These are phyloP conservation scores for Sicyos edulis DNA, from an alignment of 306 rosid species.

Conservation along the genomic window DNA sequence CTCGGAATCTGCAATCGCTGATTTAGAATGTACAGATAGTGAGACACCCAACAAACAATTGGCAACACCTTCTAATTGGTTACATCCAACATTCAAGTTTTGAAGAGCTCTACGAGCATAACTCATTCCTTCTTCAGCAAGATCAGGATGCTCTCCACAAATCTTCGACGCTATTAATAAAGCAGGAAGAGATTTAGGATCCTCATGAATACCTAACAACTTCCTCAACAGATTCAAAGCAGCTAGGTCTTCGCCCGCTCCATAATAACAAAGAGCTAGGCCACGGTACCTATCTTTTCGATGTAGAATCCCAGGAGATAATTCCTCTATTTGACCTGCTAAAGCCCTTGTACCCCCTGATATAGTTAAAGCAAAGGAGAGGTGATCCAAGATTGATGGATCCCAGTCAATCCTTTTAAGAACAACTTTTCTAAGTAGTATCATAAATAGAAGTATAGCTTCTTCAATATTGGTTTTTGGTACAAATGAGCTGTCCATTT, in stretches of 20 bases:
- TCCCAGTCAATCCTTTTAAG: constrained; percentile 75
- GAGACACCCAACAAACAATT: constrained; percentile 71
- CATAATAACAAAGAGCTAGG: constrained; percentile 76
- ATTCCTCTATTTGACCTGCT: constrained; percentile 70
- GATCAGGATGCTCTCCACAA: constrained; percentile 50
- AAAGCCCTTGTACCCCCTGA: constrained; percentile 68
- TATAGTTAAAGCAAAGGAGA: constrained; percentile 74
- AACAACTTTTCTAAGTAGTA: constrained; percentile 55
- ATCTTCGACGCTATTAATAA: constrained; percentile 78
- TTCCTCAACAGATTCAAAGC: constrained; percentile 68
- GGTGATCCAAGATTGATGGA: constrained; percentile 91
- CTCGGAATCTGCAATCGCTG: constrained; percentile 54
- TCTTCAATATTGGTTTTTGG: constrained; percentile 87
- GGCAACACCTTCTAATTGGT: constrained; percentile 52
- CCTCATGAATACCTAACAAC: constrained; percentile 46
- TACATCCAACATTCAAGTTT: constrained; percentile 48
- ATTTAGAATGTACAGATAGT: constrained; percentile 57
- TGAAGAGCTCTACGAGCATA: constrained; percentile 51
- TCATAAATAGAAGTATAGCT: constrained; percentile 85
- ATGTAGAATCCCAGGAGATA: constrained; percentile 55
- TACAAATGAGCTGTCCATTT: constrained; percentile 67
- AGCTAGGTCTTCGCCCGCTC: constrained; percentile 59
- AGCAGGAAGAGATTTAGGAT: constrained; percentile 60
- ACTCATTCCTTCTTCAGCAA: constrained; percentile 52
- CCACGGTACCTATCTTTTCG: constrained; percentile 47